Conservation (phyloP, 2,329 filamentous ascomycete species). For the Pleoardoris graminearum region DNA sequence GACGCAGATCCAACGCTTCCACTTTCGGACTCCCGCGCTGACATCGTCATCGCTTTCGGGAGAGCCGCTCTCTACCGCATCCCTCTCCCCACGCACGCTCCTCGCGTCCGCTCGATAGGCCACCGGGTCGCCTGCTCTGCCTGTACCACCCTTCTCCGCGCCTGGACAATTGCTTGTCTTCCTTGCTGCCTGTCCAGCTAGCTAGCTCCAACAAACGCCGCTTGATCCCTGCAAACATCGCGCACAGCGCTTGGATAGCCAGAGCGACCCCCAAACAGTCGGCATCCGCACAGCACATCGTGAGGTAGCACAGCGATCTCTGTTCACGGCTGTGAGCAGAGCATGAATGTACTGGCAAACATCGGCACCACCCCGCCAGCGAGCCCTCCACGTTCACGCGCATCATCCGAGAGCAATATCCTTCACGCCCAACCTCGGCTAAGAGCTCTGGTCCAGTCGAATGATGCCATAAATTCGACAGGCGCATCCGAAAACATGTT, state of each 20-base stretch:
- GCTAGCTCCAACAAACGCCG: slow-evolving; percentile 2
- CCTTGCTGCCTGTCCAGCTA: slow-evolving; percentile 5
- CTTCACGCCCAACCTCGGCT: slow-evolving; percentile 33
- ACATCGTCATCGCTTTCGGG: slow-evolving; percentile 9
- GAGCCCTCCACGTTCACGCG: slow-evolving; percentile 56
- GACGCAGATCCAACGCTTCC: not conserved
- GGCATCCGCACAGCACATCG: no score
- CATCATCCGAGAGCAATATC: slow-evolving; percentile 56
- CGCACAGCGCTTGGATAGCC: not conserved
- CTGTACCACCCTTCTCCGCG: not conserved
- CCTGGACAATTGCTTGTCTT: slow-evolving; percentile 6
- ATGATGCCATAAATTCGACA: slow-evolving; percentile 39
- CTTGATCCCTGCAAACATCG: slow-evolving; percentile 14
- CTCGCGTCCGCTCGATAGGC: slow-evolving; percentile 17
- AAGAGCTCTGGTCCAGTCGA: slow-evolving; percentile 24
- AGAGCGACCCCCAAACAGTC: no score
- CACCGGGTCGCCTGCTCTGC: slow-evolving; percentile 12
- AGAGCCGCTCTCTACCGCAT: not conserved
- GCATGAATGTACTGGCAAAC: slow-evolving; percentile 93
- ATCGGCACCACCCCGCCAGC: slow-evolving; percentile 62
- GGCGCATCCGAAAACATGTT: slow-evolving; percentile 40
- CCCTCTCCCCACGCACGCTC: slow-evolving; percentile 15
- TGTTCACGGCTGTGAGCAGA: slow-evolving; percentile 57
- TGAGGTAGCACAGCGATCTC: not conserved
- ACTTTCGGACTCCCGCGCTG: slow-evolving; percentile 3